These are phyloP conservation scores for Lizonia empirigonia DNA, from an alignment of 2,329 filamentous ascomycete genomes.

Conservation along the genomic window DNA sequence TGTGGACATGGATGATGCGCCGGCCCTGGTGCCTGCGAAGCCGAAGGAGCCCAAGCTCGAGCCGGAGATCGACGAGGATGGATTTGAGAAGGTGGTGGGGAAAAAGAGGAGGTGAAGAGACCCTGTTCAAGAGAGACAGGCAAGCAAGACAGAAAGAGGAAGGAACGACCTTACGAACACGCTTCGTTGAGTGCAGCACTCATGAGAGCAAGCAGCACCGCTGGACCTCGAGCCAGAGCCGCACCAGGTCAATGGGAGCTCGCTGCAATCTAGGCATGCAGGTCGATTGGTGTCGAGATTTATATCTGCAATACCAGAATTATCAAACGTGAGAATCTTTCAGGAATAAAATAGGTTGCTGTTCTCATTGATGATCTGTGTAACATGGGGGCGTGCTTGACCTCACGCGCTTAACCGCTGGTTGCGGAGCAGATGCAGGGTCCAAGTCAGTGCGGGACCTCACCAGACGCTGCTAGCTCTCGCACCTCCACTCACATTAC, in stretches of 20 bases:
- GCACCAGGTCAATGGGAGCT: not conserved
- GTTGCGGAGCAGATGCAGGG: constrained; percentile 25
- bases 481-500: constrained; percentile 9
- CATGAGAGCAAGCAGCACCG: not conserved
- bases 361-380: not conserved
- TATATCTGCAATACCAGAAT: not conserved
- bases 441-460: constrained; percentile 15
- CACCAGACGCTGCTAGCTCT: constrained; percentile 18
- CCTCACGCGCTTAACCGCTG: constrained; percentile 17
- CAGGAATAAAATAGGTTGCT: no score
- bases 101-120: constrained; percentile 46
- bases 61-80: constrained; percentile 51
- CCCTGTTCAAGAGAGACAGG: not conserved
- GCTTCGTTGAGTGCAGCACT: not conserved
- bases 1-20: constrained; percentile 47
- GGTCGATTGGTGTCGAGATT: not conserved
- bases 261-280: not conserved
- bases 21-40: constrained; percentile 42
- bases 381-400: constrained; percentile 19
- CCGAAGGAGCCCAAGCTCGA: constrained; percentile 40
- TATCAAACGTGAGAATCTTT: not conserved
- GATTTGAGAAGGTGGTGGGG: constrained; percentile 51
- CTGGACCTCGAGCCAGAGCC: not conserved
- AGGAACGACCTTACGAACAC: not conserved
- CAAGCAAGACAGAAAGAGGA: not conserved